These are phyloP conservation scores for Quercus glauca DNA, from an alignment of 306 rosid genomes.

Conservation along the genomic window DNA sequence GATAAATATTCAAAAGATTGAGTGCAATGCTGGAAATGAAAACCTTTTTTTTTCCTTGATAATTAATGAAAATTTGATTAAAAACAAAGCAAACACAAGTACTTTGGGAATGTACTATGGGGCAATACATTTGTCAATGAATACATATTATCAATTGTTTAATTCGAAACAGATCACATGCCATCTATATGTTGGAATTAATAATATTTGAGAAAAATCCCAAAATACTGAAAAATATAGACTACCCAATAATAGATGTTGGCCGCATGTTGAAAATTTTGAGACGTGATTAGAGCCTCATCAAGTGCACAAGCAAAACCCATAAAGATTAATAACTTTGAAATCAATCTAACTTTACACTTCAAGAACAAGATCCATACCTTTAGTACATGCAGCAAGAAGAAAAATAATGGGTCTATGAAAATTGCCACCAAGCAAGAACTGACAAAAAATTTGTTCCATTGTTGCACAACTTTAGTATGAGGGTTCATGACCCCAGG, in stretches of 20 bases:
- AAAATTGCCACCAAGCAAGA: slow-evolving; percentile 66
- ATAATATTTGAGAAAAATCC: background rate
- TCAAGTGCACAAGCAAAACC: background rate
- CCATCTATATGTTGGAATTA: background rate
- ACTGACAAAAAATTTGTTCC: slow-evolving; percentile 74
- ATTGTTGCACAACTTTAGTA: slow-evolving; percentile 58
- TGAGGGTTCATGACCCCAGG: slow-evolving; percentile 90
- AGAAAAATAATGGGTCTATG: slow-evolving; percentile 82
- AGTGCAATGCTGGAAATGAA: too few relatives aligned
- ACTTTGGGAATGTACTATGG: too few relatives aligned
- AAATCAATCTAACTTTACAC: background rate
- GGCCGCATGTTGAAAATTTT: background rate
- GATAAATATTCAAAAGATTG: too few relatives aligned
- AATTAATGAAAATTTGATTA: too few relatives aligned
- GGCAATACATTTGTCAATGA: background rate
- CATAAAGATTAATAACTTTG: background rate
- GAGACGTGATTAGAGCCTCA: background rate
- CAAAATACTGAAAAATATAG: background rate
- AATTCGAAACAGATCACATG: background rate
- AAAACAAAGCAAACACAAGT: too few relatives aligned
- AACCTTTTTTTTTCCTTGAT: too few relatives aligned
- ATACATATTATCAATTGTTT: background rate
- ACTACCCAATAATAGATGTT: background rate
- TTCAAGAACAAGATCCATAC: slow-evolving; percentile 33
- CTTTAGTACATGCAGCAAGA: slow-evolving; percentile 43